Evolutionary conservation across 129 eudicot genomes (phyloP).

Genomic region (Silybum marianum): DNA sequence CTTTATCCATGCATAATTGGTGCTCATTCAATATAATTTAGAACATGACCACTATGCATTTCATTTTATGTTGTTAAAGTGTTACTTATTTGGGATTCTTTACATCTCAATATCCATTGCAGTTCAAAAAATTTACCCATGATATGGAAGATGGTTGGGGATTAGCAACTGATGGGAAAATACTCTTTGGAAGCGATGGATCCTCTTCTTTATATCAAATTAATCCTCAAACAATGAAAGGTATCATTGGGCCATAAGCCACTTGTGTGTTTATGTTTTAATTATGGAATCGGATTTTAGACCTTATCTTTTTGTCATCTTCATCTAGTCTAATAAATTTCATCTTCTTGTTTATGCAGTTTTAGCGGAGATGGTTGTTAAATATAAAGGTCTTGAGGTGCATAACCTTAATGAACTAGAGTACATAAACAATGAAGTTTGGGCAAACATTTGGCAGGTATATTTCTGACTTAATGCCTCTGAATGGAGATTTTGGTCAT

Average conservation of each 20-base stretch:
- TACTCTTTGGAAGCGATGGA: constrained; percentile 90
- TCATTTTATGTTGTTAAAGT: not conserved
- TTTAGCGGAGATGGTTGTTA: constrained; percentile 46
- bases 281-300: no score
- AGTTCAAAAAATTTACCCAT: constrained; percentile 69
- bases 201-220: constrained; percentile 71
- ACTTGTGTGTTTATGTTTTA: not conserved
- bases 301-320: not conserved
- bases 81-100: constrained; percentile 10
- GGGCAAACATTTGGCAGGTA: constrained; percentile 98
- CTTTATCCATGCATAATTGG: constrained; percentile 22
- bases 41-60: constrained; percentile 13
- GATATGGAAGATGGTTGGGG: constrained; percentile 98
- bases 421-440: constrained; percentile 76
- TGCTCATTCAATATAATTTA: constrained; percentile 9
- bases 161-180: constrained; percentile 83
- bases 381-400: constrained; percentile 70
- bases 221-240: constrained; percentile 72
- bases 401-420: constrained; percentile 86
- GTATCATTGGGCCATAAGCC: constrained; percentile 24
- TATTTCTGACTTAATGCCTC: not conserved
- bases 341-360: constrained; percentile 45
- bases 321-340: constrained; percentile 5
- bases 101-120: constrained; percentile 36
- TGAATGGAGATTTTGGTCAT: no score